These are phyloP conservation scores for Xylaria sp. DNA, from an alignment of 2,329 filamentous ascomycete species.

Conservation along the genomic window DNA sequence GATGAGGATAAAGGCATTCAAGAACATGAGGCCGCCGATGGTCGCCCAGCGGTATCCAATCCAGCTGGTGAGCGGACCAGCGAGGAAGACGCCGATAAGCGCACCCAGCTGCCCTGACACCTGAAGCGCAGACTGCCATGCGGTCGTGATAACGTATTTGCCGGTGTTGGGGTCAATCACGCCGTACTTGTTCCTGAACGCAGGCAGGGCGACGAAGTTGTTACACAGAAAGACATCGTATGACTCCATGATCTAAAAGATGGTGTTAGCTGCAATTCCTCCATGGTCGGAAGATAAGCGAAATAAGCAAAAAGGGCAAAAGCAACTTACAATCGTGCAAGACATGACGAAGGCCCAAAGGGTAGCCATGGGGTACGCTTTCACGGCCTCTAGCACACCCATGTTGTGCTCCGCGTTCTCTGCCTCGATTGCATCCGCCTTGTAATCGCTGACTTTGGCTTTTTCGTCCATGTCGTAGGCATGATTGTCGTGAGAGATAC, in stretches of 20 bases:
- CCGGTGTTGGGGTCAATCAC: slow-evolving; percentile 47
- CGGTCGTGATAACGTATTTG: slow-evolving; percentile 57
- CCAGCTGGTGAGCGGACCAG: slow-evolving; percentile 68
- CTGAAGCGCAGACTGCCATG: slow-evolving; percentile 70
- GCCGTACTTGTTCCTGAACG: slow-evolving; percentile 61
- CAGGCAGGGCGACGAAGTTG: slow-evolving; percentile 64
- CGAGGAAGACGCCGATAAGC: slow-evolving; percentile 68
- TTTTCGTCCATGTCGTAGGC: slow-evolving; percentile 51
- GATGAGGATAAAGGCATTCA: slow-evolving; percentile 69
- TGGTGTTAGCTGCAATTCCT: slow-evolving; percentile 37
- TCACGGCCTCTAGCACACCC: slow-evolving; percentile 51
- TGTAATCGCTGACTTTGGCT: slow-evolving; percentile 55
- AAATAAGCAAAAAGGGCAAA: slow-evolving; percentile 29
- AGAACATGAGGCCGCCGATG: slow-evolving; percentile 63
- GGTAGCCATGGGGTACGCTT: slow-evolving; percentile 52
- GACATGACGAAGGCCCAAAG: slow-evolving; percentile 56
- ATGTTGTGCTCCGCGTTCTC: slow-evolving; percentile 58
- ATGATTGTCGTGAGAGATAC: slow-evolving; percentile 23
- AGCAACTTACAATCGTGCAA: slow-evolving; percentile 54
- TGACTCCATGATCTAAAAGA: slow-evolving; percentile 70
- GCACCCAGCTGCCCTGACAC: slow-evolving; percentile 67
- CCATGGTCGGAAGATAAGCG: neutral
- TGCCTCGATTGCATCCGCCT: slow-evolving; percentile 66
- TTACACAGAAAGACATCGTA: slow-evolving; percentile 71
- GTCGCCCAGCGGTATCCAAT: slow-evolving; percentile 71